Conservation (phyloP, 2,329 filamentous ascomycete species). For the Fusarium sp. region DNA sequence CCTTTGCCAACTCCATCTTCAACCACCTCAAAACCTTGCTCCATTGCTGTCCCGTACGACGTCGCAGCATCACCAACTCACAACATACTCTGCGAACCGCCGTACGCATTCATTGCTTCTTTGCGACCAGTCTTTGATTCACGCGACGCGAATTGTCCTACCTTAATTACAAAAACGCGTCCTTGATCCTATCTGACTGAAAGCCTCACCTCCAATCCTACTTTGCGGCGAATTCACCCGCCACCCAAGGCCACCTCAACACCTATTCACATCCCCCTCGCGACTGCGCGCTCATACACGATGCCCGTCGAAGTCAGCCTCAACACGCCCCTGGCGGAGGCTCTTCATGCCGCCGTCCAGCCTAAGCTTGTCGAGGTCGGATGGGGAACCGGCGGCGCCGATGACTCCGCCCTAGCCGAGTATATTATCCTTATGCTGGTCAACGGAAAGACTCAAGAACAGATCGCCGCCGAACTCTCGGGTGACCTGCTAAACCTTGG, state of each 20-base stretch:
- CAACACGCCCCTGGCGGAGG: constrained; percentile 87
- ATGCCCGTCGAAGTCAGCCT: constrained; percentile 86
- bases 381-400: constrained; percentile 85
- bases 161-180: constrained; percentile 45
- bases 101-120: constrained; percentile 16
- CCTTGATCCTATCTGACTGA: constrained; percentile 16
- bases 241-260: constrained; percentile 35
- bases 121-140: constrained; percentile 38
- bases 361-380: constrained; percentile 93
- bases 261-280: constrained; percentile 10
- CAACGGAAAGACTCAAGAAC: constrained; percentile 92
- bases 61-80: constrained; percentile 35
- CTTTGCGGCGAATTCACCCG: constrained; percentile 42
- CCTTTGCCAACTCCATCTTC: constrained; percentile 48
- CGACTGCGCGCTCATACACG: constrained; percentile 49
- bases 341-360: constrained; percentile 86
- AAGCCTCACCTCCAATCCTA: constrained; percentile 36
- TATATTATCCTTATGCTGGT: constrained; percentile 98
- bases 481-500: constrained; percentile 87
- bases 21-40: constrained; percentile 45
- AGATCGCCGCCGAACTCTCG: constrained; percentile 90
- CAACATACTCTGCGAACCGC: constrained; percentile 31
- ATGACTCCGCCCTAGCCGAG: constrained; percentile 89
- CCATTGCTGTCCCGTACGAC: constrained; percentile 37
- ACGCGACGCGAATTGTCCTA: constrained; percentile 49